Conservation (phyloP, 768 basidiomycete genomes). For the Boletus rubescentipes region DNA sequence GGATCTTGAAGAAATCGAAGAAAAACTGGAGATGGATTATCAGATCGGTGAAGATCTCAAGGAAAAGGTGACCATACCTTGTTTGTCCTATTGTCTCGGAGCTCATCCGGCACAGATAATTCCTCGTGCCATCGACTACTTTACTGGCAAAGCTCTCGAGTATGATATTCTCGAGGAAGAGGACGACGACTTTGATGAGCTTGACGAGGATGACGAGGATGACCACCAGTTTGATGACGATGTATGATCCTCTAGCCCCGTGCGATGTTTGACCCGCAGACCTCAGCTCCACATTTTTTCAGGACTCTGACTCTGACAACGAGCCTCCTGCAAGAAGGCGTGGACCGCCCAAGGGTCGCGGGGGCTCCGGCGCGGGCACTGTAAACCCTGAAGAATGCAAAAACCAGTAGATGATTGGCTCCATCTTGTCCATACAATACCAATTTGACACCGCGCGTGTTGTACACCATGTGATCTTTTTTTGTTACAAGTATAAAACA, state of each 20-base stretch:
- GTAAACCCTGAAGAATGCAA: conserved; percentile 83
- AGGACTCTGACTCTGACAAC: conserved; percentile 70
- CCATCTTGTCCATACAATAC: conserved; percentile 19
- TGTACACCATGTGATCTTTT: conserved; percentile 15
- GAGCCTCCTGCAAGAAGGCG: conserved; percentile 61
- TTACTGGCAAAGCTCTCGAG: conserved; percentile 93
- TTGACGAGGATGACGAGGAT: conserved; percentile 50
- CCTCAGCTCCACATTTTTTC: conserved; percentile 19
- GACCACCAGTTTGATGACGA: conserved; percentile 52
- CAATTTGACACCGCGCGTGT: conserved; percentile 9
- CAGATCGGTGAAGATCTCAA: conserved; percentile 98
- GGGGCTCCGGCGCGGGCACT: conserved; percentile 40
- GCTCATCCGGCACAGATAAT: conserved; percentile 62
- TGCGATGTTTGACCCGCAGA: conserved; percentile 15
- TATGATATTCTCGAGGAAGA: conserved; percentile 59
- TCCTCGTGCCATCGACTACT: conserved; percentile 94
- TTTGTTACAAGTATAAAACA: conserved; percentile 17
- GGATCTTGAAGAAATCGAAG: conserved; percentile 87
- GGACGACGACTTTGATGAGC: conserved; percentile 59
- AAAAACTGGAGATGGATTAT: conserved; percentile 93
- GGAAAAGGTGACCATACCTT: conserved; percentile 67
- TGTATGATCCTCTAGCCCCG: conserved; percentile 36
- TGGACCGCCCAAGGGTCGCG: conserved; percentile 57
- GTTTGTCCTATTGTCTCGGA: background rate
- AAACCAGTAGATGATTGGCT: conserved; percentile 61